Conservation (phyloP, 306 rosid species). For the Abrus pulchellus region DNA sequence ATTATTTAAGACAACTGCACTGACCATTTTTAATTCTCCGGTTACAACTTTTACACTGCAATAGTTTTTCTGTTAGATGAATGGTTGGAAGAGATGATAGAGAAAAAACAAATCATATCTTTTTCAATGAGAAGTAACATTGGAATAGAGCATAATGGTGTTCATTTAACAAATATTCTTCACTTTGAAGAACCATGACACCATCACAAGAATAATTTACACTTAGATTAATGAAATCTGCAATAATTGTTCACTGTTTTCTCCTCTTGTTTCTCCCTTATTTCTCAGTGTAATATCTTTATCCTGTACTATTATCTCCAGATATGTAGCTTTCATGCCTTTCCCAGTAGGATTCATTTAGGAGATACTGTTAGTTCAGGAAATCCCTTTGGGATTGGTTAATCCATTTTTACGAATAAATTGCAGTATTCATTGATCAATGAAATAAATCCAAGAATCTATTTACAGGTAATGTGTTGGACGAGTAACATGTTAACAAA, state of each 20-base stretch:
- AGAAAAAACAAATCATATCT: background rate
- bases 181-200: background rate
- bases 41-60: background rate
- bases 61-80: slow-evolving; percentile 25
- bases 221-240: background rate
- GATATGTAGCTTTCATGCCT: slow-evolving; percentile 5
- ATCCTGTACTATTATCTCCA: background rate
- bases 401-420: background rate
- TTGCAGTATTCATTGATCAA: slow-evolving; percentile 5
- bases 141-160: background rate
- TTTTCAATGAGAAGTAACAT: slow-evolving; percentile 7
- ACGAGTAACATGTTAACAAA: background rate
- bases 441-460: background rate
- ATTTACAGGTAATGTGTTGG: background rate
- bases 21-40: slow-evolving; percentile 22
- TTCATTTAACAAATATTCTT: background rate
- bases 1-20: slow-evolving; percentile 20
- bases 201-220: background rate
- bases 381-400: background rate
- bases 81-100: background rate
- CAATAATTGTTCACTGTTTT: background rate
- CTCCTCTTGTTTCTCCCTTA: background rate
- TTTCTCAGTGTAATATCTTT: background rate
- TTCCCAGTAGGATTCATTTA: background rate
- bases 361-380: background rate